These are phyloP conservation scores for Debaryomycetaceae sp. DNA, from an alignment of 1,139 yeast species.

Conservation along the genomic window DNA sequence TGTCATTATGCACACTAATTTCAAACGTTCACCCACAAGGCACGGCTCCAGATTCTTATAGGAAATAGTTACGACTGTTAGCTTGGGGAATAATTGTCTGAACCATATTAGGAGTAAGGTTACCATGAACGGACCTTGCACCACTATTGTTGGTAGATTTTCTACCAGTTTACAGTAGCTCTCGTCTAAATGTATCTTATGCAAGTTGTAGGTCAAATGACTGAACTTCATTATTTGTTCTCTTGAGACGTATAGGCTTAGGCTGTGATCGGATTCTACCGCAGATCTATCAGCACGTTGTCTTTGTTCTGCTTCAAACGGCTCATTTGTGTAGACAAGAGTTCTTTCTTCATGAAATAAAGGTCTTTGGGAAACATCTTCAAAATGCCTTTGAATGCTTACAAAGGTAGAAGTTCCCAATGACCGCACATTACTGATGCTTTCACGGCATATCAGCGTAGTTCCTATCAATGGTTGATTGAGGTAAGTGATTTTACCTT, in stretches of 20 bases:
- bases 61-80: conserved; percentile 24
- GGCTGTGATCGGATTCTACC: not conserved
- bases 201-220: conserved; percentile 76
- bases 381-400: conserved; percentile 38
- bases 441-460: conserved; percentile 44
- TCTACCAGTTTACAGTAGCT: conserved; percentile 53
- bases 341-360: conserved; percentile 28
- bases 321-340: conserved; percentile 35
- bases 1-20: conserved; percentile 1
- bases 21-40: conserved; percentile 20
- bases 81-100: conserved; percentile 13
- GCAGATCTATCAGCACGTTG: not conserved
- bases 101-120: conserved; percentile 57
- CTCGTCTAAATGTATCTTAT: conserved; percentile 72
- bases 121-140: conserved; percentile 81
- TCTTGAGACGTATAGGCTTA: not conserved
- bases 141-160: conserved; percentile 56
- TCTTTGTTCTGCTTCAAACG: conserved; percentile 9
- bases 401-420: conserved; percentile 42
- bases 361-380: conserved; percentile 4
- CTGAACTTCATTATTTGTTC: conserved; percentile 47
- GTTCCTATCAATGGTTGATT: conserved; percentile 30
- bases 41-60: conserved; percentile 54
- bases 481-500: conserved; percentile 55
- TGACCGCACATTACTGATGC: conserved; percentile 30